Percentiles rank a stretch among this genome's conserved stretches.
phyloP scores from a whole-genome alignment of 2,329 filamentous ascomycete species.

The Dactylonectria estremocensis region DNA sequence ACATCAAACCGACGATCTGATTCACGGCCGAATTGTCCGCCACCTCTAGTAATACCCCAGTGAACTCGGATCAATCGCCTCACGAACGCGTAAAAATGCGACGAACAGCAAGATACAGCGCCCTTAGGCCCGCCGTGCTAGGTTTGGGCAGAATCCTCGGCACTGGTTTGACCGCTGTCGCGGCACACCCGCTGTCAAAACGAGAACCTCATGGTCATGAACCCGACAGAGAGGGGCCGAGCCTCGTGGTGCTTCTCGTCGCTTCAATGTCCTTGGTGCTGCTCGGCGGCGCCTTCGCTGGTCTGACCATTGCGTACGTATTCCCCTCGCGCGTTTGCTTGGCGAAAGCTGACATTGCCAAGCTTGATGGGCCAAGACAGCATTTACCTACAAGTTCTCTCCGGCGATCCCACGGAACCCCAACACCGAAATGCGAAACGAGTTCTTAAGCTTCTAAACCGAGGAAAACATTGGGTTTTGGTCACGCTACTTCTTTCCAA shows the following conservation, averaged over 20 bases:
- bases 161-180: slow-evolving; percentile 63
- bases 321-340: slow-evolving; percentile 41
- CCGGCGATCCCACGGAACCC: slow-evolving; percentile 85
- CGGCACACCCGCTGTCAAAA: slow-evolving; percentile 61
- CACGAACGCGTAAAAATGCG: slow-evolving; percentile 43
- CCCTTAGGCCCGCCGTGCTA: slow-evolving; percentile 65
- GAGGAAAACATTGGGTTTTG: slow-evolving; percentile 97
- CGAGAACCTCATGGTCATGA: slow-evolving; percentile 61
- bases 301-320: slow-evolving; percentile 87
- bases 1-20: not conserved
- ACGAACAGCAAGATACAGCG: slow-evolving; percentile 54
- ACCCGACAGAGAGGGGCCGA: slow-evolving; percentile 69
- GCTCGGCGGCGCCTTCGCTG: slow-evolving; percentile 92
- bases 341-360: slow-evolving; percentile 37
- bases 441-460: slow-evolving; percentile 84
- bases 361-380: slow-evolving; percentile 84
- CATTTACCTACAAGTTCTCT: slow-evolving; percentile 96
- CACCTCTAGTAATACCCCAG: slow-evolving; percentile 18
- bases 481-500: slow-evolving; percentile 95
- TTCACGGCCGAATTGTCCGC: slow-evolving; percentile 2
- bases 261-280: slow-evolving; percentile 87
- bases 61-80: slow-evolving; percentile 9
- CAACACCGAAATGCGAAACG: slow-evolving; percentile 88
- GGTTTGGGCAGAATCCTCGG: slow-evolving; percentile 67
- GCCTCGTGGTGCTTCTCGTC: slow-evolving; percentile 85